Percentiles rank a stretch among this genome's conserved stretches.
Conservation (phyloP, 2,329 filamentous ascomycete species). For the Didymella lethalis region DNA sequence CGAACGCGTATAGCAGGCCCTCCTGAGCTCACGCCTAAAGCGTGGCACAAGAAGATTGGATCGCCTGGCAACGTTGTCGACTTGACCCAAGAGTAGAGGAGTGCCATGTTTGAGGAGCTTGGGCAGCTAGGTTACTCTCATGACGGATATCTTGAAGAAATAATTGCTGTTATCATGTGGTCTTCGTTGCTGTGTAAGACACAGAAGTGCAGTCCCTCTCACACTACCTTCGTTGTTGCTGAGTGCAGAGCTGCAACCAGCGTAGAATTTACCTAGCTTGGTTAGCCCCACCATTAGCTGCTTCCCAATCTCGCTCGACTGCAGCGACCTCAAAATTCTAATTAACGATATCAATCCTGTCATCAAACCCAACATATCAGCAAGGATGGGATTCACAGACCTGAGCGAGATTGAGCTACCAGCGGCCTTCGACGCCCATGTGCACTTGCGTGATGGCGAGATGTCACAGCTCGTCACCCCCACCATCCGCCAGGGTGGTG, state of each 20-base stretch:
- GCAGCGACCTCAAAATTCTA: conserved; percentile 28
- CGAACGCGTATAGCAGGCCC: neutral
- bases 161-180: neutral
- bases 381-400: conserved; percentile 50
- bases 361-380: conserved; percentile 2
- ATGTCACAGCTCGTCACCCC: conserved; percentile 62
- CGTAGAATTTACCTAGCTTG: neutral
- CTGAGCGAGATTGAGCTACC: conserved; percentile 56
- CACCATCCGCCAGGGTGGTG: conserved; percentile 60
- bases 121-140: neutral
- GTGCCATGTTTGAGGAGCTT: neutral
- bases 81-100: neutral
- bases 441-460: conserved; percentile 61
- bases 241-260: neutral
- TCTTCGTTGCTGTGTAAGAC: neutral
- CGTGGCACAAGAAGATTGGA: conserved; percentile 7
- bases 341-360: neutral
- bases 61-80: neutral
- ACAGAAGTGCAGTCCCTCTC: neutral
- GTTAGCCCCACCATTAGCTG: conserved; percentile 16
- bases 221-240: neutral
- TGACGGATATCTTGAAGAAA: neutral
- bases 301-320: conserved; percentile 19
- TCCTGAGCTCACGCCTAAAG: neutral
- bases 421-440: conserved; percentile 60